phyloP scores from a whole-genome alignment of 805 yeast species.

The Suhomyces sp. region DNA sequence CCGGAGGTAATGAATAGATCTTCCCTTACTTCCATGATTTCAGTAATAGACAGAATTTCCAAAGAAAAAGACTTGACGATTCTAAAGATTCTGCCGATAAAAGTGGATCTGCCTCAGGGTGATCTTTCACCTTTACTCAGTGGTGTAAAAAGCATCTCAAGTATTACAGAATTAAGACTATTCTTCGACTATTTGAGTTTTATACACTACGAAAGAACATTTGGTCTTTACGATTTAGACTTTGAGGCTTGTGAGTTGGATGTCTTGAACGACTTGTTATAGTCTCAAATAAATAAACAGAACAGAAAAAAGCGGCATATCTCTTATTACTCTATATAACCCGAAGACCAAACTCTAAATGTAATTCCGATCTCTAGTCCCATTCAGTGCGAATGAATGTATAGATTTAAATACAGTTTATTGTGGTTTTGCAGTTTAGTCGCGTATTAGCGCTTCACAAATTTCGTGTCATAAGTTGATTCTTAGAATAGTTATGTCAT shows the following conservation, averaged over 20 bases:
- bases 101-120: slow-evolving; percentile 31
- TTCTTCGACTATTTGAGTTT: slow-evolving; percentile 68
- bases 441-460: background rate
- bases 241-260: slow-evolving; percentile 51
- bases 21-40: slow-evolving; percentile 16
- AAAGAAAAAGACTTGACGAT: slow-evolving; percentile 26
- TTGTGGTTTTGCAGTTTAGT: background rate
- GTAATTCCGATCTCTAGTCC: background rate
- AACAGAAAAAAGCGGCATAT: background rate
- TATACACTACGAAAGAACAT: slow-evolving; percentile 62
- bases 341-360: background rate
- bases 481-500: background rate
- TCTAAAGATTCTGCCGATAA: slow-evolving; percentile 36
- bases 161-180: slow-evolving; percentile 49
- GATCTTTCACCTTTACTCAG: slow-evolving; percentile 43
- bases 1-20: slow-evolving; percentile 52
- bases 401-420: background rate
- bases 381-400: background rate
- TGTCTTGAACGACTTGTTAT: slow-evolving; percentile 51
- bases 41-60: slow-evolving; percentile 50
- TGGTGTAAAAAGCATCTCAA: slow-evolving; percentile 39
- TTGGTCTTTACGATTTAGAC: slow-evolving; percentile 41
- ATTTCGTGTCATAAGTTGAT: background rate
- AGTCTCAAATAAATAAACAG: background rate
- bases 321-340: background rate